phyloP scores from a whole-genome alignment of 2,329 filamentous ascomycete species.

The Myriosclerotinia scirpicola region DNA sequence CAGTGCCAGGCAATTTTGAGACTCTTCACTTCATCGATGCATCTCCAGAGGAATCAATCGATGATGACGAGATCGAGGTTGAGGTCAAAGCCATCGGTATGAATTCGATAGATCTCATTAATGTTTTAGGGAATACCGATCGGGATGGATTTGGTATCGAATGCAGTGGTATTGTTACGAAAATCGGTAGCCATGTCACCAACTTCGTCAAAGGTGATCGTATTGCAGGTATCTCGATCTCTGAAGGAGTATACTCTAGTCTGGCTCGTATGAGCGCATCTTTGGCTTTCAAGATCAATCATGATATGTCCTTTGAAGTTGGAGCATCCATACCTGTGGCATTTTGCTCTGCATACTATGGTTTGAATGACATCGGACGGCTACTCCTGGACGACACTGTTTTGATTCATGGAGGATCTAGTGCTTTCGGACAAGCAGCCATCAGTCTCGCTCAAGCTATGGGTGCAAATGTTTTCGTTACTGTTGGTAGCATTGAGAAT shows the following conservation, averaged over 20 bases:
- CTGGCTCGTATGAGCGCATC: conserved; percentile 31
- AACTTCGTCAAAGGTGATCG: conserved; percentile 39
- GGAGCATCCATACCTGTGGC: conserved; percentile 35
- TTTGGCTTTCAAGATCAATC: conserved; percentile 29
- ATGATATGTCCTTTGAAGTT: conserved; percentile 31
- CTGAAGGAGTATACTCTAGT: conserved; percentile 34
- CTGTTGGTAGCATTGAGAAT: conserved; percentile 31
- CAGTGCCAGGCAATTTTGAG: conserved; percentile 34
- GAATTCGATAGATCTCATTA: conserved; percentile 39
- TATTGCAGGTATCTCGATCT: conserved; percentile 35
- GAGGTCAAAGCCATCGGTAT: conserved; percentile 39
- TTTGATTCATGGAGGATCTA: conserved; percentile 42
- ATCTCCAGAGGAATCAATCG: conserved; percentile 25
- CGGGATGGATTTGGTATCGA: conserved; percentile 41
- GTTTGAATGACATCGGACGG: conserved; percentile 34
- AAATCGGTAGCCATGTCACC: conserved; percentile 36
- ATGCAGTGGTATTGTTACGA: conserved; percentile 41
- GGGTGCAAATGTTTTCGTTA: conserved; percentile 37
- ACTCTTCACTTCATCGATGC: conserved; percentile 36
- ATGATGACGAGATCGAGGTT: conserved; percentile 35
- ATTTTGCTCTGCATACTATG: conserved; percentile 37
- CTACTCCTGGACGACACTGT: conserved; percentile 37
- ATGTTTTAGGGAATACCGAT: conserved; percentile 40
- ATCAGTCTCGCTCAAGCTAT: conserved; percentile 38
- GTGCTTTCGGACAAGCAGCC: conserved; percentile 42